Evolutionary conservation across 208 protist species (phyloP).

Genomic region (Crithidia sp.): DNA sequence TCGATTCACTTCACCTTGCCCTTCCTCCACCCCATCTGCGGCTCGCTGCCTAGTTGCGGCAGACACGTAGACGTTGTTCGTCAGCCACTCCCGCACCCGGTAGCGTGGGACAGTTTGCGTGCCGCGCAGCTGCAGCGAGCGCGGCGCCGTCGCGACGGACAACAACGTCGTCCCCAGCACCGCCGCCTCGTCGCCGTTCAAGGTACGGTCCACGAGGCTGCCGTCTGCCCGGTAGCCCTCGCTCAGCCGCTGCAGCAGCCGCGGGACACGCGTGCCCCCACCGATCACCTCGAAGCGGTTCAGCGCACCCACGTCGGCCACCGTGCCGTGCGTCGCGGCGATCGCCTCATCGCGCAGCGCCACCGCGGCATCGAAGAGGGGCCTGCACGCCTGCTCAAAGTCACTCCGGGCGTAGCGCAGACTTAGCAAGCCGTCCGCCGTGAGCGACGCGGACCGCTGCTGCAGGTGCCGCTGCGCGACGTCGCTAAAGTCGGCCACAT

Average conservation of each 20-base stretch:
- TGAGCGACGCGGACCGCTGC: constrained; percentile 18
- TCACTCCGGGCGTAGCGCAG: constrained; percentile 50
- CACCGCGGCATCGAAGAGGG: constrained; percentile 50
- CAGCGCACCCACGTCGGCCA: constrained; percentile 16
- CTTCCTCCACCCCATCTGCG: no score
- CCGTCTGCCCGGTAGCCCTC: constrained; percentile 36
- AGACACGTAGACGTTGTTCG: constrained; percentile 53
- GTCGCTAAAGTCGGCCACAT: constrained; percentile 7
- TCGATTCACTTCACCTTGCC: no score
- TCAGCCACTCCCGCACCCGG: constrained; percentile 51
- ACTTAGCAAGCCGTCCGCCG: constrained; percentile 36
- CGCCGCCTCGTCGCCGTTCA: constrained; percentile 88
- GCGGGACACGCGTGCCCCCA: constrained; percentile 81
- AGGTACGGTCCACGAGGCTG: constrained; percentile 62
- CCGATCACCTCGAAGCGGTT: constrained; percentile 83
- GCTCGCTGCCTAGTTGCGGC: not conserved
- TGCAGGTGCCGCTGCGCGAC: constrained; percentile 28
- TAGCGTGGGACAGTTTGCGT: constrained; percentile 18
- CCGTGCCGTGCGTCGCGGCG: constrained; percentile 33
- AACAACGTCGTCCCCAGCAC: constrained; percentile 74
- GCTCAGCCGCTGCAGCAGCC: constrained; percentile 59
- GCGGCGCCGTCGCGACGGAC: constrained; percentile 32
- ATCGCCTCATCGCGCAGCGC: constrained; percentile 43
- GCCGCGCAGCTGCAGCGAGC: constrained; percentile 9
- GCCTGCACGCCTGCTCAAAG: constrained; percentile 74